Evolutionary conservation across 2,329 filamentous ascomycete species (phyloP), one percentile per base, ranked within the genome.

Genomic region (Pseudogymnoascus sp.): DNA sequence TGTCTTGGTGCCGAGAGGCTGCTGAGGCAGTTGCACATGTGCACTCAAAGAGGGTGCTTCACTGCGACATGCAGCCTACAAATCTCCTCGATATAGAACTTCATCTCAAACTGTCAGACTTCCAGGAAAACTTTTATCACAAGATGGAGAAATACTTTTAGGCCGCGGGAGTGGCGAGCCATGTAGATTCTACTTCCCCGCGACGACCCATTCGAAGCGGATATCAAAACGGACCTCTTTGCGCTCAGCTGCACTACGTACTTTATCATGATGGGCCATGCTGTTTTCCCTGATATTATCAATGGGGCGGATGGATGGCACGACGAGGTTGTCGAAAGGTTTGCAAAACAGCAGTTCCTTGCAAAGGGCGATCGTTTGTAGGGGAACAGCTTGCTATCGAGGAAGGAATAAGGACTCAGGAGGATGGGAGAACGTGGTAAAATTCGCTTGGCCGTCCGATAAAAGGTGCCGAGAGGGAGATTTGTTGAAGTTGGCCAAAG

Each of bases 391-490:
- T n/a, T 70, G 62, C 52, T 70, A 63, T 63, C 15, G 28, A 60
- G 58, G 45, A 57, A 60, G 58, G 61, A 65, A 57, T 59, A 33
- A 23, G 58, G 59, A 57, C 57, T 62, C 60, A 19, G 65, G 34
- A 30, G 57, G 68, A 34, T 63, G 57, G 62, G 55, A 66, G 35
- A 62, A 64, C 34, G 64, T 73, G 6, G 65, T 67, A n/a, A 72
- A 72, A 62, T 72, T 72, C 61, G 66, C 67, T 41, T 72, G 65
- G 68, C 63, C 61, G 28, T 71, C 65, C 37, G 65, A 70, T 38
- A 69, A 68, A 66, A 66, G 64, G 59, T 37, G 59, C 37, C 56
- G 62, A 5, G 69, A 68, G 58, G 60, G 66, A 63, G 37, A 39
- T 39, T 39, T 39, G 15, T 39, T 19, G 9, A 39, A 19, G 37